Conservation (phyloP, 345 rosid species). For the Aquilaria yunnanensis region DNA sequence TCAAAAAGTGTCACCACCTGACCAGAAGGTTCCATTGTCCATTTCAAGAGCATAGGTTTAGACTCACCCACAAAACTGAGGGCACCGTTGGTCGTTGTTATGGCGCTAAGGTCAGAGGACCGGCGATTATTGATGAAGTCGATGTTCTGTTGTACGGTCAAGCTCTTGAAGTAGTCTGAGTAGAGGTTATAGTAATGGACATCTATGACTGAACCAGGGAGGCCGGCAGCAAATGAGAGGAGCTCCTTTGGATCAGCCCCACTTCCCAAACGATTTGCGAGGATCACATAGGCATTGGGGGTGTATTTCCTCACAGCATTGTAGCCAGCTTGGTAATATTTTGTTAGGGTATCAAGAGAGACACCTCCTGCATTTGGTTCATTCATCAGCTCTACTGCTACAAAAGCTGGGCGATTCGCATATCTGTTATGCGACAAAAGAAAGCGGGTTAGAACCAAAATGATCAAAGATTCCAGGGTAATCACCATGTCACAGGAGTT, state of each 20-base stretch:
- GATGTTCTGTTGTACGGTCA: slow-evolving; percentile 22
- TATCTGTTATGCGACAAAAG: slow-evolving; percentile 6
- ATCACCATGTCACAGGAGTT: neutral
- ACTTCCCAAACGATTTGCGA: slow-evolving; percentile 26
- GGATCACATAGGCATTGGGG: slow-evolving; percentile 22
- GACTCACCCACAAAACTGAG: slow-evolving; percentile 26
- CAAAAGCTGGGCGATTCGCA: slow-evolving; percentile 12
- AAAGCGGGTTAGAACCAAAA: neutral
- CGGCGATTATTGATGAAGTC: slow-evolving; percentile 18
- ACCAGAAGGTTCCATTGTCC: no score
- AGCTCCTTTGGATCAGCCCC: slow-evolving; percentile 20
- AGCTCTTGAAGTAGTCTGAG: neutral
- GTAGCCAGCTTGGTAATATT: slow-evolving; percentile 28
- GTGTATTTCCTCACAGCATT: slow-evolving; percentile 31
- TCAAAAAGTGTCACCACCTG: neutral
- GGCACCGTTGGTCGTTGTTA: slow-evolving; percentile 20
- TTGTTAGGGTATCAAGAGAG: slow-evolving; percentile 16
- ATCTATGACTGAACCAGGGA: slow-evolving; percentile 26
- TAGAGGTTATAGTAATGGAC: slow-evolving; percentile 35
- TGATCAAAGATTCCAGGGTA: neutral
- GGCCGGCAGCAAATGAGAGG: slow-evolving; percentile 17
- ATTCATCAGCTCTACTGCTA: slow-evolving; percentile 33
- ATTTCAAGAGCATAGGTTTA: neutral
- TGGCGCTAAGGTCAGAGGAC: slow-evolving; percentile 6
- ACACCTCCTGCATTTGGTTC: slow-evolving; percentile 30